Conservation (phyloP, 441 rosid species). For the Iberis amara region DNA sequence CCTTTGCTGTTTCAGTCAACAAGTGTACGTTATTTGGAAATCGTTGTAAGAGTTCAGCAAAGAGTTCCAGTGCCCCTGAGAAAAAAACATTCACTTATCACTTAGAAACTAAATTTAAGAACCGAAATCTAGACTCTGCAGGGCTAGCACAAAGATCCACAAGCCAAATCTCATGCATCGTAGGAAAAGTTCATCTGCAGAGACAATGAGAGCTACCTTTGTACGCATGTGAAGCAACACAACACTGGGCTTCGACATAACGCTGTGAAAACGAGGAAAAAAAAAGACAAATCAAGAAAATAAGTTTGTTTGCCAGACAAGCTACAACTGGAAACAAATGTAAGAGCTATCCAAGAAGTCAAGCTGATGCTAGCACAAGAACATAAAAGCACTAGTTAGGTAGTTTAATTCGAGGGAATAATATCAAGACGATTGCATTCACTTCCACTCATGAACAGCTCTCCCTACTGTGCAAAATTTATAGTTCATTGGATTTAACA, state of each 20-base stretch:
- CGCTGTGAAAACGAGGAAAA: conserved; percentile 46
- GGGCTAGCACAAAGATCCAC: neutral
- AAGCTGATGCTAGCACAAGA: conserved; percentile 8
- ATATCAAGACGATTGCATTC: conserved; percentile 1
- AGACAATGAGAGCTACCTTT: conserved; percentile 48
- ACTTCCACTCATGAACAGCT: conserved; percentile 5
- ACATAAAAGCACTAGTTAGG: neutral
- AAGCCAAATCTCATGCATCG: conserved; percentile 9
- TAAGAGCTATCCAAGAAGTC: conserved; percentile 10
- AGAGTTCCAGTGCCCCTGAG: conserved; percentile 87
- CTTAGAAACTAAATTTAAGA: conserved; percentile 1
- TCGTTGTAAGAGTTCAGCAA: conserved; percentile 71
- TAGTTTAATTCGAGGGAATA: neutral
- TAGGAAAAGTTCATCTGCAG: conserved; percentile 1
- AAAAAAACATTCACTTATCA: conserved; percentile 8
- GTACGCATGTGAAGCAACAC: conserved; percentile 85
- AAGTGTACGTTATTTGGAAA: conserved; percentile 80
- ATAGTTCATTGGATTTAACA: conserved; percentile 1
- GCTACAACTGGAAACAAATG: neutral
- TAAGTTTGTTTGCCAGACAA: neutral
- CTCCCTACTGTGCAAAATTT: neutral
- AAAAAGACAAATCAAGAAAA: neutral
- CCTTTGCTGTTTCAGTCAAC: conserved; percentile 94
- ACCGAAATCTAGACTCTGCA: conserved; percentile 21
- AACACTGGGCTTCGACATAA: conserved; percentile 92